These are phyloP conservation scores for Choiromyces venosus DNA, from an alignment of 495 filamentous ascomycete genomes.

Conservation along the genomic window DNA sequence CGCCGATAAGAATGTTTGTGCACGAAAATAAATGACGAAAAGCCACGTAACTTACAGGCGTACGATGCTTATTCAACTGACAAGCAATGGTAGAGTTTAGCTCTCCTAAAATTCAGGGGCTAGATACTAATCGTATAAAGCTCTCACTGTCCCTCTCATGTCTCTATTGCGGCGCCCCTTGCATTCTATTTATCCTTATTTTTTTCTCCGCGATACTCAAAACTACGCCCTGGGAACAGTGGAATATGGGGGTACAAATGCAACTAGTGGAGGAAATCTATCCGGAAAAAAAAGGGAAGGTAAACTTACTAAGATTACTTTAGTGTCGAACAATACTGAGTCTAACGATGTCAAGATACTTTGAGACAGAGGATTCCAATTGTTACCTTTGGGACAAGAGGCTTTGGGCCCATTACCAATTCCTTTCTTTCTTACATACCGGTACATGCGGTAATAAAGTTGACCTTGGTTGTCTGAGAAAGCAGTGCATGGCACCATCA, in stretches of 20 bases:
- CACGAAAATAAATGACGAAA: background rate
- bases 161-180: background rate
- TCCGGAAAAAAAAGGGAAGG: background rate
- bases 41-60: background rate
- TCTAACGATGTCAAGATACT: background rate
- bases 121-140: background rate
- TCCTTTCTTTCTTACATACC: background rate
- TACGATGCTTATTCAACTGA: background rate
- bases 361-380: background rate
- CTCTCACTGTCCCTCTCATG: background rate
- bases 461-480: background rate
- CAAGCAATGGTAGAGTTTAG: background rate
- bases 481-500: background rate
- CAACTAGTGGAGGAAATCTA: background rate
- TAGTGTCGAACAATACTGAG: background rate
- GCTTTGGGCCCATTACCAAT: background rate
- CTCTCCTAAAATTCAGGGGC: background rate
- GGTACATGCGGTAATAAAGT: background rate
- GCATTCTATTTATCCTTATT: background rate
- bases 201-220: background rate
- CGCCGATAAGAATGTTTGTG: background rate
- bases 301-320: background rate
- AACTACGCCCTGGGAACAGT: background rate
- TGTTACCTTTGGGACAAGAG: background rate
- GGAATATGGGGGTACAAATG: background rate